phyloP scores from a whole-genome alignment of 139 green algal species.

The Coccomyxa sp. region DNA sequence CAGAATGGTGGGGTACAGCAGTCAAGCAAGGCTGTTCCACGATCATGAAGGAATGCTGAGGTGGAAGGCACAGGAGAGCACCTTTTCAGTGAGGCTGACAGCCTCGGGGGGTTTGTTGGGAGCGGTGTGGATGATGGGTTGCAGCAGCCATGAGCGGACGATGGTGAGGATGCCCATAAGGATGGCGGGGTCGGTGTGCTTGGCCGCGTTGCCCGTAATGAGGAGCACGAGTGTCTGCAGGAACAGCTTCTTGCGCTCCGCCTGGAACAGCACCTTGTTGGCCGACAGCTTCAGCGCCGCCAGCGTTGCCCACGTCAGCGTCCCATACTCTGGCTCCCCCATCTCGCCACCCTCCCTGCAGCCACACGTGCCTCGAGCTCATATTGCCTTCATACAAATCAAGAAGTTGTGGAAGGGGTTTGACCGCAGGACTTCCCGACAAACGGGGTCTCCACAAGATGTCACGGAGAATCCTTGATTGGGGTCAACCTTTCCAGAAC shows the following conservation, averaged over 20 bases:
- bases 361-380: background rate
- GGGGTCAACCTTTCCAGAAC: no score
- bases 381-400: background rate
- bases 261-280: slow-evolving; percentile 34
- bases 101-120: background rate
- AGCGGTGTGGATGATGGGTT: background rate
- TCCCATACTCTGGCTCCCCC: slow-evolving; percentile 60
- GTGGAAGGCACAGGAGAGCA: slow-evolving; percentile 21
- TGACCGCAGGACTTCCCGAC: background rate
- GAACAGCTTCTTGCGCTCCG: slow-evolving; percentile 74
- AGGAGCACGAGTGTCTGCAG: slow-evolving; percentile 73
- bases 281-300: slow-evolving; percentile 50
- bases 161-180: slow-evolving; percentile 54
- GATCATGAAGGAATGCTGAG: no score
- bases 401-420: background rate
- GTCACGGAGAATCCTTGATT: no score
- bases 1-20: no score
- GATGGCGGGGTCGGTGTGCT: slow-evolving; percentile 54
- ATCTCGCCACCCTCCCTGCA: slow-evolving; percentile 11
- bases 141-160: slow-evolving; percentile 42
- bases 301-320: slow-evolving; percentile 61
- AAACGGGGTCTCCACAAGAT: background rate
- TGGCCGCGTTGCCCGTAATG: slow-evolving; percentile 41
- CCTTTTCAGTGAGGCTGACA: background rate
- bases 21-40: no score